Percentiles rank a stretch among this genome's conserved stretches.
phyloP scores from a whole-genome alignment of 2,329 filamentous ascomycete genomes.

The Colletotrichum musicola region DNA sequence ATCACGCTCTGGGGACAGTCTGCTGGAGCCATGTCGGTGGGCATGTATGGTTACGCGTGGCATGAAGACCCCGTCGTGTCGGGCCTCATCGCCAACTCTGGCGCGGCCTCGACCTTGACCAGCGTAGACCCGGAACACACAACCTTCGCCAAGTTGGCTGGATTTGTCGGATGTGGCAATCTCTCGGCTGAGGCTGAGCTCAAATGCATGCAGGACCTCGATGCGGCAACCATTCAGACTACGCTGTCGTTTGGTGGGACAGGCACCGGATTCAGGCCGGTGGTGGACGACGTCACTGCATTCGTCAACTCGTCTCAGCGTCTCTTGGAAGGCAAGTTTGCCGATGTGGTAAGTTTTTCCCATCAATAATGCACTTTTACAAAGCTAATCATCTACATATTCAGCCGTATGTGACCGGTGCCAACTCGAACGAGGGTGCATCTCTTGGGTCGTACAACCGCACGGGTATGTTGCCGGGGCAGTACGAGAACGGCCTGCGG shows the following conservation, averaged over 20 bases:
- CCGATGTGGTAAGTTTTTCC: slow-evolving; percentile 3
- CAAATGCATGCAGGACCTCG: slow-evolving; percentile 17
- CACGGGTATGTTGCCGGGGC: slow-evolving; percentile 13
- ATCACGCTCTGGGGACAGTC: slow-evolving; percentile 41
- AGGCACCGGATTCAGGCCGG: slow-evolving; percentile 5
- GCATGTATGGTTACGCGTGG: slow-evolving; percentile 31
- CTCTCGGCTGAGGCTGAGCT: slow-evolving; percentile 5
- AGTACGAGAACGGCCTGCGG: slow-evolving; percentile 15
- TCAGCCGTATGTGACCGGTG: slow-evolving; percentile 24
- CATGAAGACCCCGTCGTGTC: slow-evolving; percentile 24
- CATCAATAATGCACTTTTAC: too few species aligned
- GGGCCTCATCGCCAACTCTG: slow-evolving; percentile 29
- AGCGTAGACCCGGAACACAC: slow-evolving; percentile 5
- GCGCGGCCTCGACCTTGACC: slow-evolving; percentile 14
- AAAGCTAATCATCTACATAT: not conserved
- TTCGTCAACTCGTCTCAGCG: slow-evolving; percentile 23
- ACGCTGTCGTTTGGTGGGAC: slow-evolving; percentile 19
- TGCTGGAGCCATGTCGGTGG: slow-evolving; percentile 22
- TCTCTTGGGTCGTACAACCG: slow-evolving; percentile 21
- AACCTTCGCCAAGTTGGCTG: slow-evolving; percentile 19
- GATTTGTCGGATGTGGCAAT: slow-evolving; percentile 16
- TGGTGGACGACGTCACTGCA: slow-evolving; percentile 21
- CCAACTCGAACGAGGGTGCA: slow-evolving; percentile 25
- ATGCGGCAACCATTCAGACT: slow-evolving; percentile 6
- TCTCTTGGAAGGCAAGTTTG: slow-evolving; percentile 19